Percentiles rank a stretch among this genome's conserved stretches.
Evolutionary conservation across 495 filamentous ascomycete genomes (phyloP).

Genomic region (Gamarada debralockiae): DNA sequence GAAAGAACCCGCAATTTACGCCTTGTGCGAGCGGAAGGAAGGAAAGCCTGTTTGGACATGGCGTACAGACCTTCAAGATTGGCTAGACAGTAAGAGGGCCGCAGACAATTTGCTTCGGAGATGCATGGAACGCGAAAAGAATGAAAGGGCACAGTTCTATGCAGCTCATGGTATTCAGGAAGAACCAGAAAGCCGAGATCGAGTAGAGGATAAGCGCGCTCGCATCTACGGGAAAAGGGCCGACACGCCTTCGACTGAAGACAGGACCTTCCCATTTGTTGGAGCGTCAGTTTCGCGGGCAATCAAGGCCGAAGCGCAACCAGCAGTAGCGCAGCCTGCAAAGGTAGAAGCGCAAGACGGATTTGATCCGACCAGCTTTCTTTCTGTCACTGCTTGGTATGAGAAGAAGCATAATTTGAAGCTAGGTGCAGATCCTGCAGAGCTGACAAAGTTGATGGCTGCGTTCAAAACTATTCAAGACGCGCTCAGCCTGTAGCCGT

Average conservation of each 20-base stretch:
- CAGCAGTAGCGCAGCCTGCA: constrained; percentile 4
- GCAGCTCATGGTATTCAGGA: constrained; percentile 6
- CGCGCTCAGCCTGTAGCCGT: constrained; percentile 12
- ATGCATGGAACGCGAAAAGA: constrained; percentile 12
- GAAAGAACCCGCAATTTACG: constrained; percentile 7
- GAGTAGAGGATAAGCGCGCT: constrained; percentile 10
- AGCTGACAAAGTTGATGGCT: constrained; percentile 20
- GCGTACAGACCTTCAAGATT: constrained; percentile 9
- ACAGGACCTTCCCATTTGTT: constrained; percentile 19
- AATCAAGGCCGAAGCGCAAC: constrained; percentile 16
- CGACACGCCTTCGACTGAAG: constrained; percentile 9
- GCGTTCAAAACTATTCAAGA: constrained; percentile 19
- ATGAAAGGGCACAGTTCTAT: constrained; percentile 12
- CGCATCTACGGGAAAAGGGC: constrained; percentile 11
- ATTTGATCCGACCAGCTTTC: constrained; percentile 20
- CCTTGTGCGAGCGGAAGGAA: constrained; percentile 7
- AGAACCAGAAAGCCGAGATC: constrained; percentile 13
- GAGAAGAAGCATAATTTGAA: constrained; percentile 22
- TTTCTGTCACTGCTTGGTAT: constrained; percentile 21
- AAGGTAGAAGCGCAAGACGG: constrained; percentile 16
- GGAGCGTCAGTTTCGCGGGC: constrained; percentile 9
- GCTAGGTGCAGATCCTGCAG: constrained; percentile 14
- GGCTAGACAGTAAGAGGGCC: constrained; percentile 8
- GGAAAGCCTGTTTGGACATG: constrained; percentile 6
- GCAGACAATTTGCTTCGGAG: constrained; percentile 12